Evolutionary conservation across 176 grass and related monocot genomes (phyloP).

Genomic region (Phoenix dactylifera): DNA sequence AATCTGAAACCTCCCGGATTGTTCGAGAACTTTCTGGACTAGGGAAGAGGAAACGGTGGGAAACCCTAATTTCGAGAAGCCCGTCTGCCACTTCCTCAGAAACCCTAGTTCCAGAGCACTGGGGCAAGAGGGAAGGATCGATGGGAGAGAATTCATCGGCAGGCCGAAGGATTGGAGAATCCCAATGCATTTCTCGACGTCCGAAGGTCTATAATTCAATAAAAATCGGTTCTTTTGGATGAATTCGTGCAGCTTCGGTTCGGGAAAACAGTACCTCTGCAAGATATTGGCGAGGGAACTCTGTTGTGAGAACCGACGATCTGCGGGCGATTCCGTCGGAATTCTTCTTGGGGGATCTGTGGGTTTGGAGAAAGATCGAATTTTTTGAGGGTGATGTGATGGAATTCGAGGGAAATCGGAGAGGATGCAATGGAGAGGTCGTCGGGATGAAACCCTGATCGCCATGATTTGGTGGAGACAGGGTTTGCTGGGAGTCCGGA

Average conservation of each 20-base stretch:
- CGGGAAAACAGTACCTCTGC: slow-evolving; percentile 13
- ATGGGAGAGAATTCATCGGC: slow-evolving; percentile 4
- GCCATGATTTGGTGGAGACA: slow-evolving; percentile 12
- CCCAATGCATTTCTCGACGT: slow-evolving; percentile 16
- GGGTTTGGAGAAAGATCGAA: slow-evolving; percentile 5
- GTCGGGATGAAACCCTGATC: slow-evolving; percentile 23
- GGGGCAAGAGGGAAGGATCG: slow-evolving; percentile 16
- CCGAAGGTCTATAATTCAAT: slow-evolving; percentile 5
- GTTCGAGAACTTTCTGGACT: slow-evolving; percentile 18
- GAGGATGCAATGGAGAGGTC: slow-evolving; percentile 15
- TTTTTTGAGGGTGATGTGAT: neutral
- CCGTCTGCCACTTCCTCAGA: slow-evolving; percentile 10
- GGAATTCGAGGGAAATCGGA: slow-evolving; percentile 1
- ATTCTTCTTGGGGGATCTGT: neutral
- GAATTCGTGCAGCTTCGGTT: slow-evolving; percentile 16
- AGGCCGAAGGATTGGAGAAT: slow-evolving; percentile 12
- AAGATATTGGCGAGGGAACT: slow-evolving; percentile 15
- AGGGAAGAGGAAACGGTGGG: slow-evolving; percentile 3
- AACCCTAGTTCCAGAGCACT: slow-evolving; percentile 4
- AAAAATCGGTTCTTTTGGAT: slow-evolving; percentile 21
- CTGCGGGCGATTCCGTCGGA: neutral
- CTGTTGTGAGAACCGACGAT: slow-evolving; percentile 4
- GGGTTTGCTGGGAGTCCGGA: too few relatives aligned
- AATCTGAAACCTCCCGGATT: slow-evolving; percentile 11
- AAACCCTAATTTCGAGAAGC: slow-evolving; percentile 2